Evolutionary conservation across 805 yeast genomes (phyloP), one percentile per base, ranked within the genome.

Genomic region (Saccharomycopsis babjevae): DNA sequence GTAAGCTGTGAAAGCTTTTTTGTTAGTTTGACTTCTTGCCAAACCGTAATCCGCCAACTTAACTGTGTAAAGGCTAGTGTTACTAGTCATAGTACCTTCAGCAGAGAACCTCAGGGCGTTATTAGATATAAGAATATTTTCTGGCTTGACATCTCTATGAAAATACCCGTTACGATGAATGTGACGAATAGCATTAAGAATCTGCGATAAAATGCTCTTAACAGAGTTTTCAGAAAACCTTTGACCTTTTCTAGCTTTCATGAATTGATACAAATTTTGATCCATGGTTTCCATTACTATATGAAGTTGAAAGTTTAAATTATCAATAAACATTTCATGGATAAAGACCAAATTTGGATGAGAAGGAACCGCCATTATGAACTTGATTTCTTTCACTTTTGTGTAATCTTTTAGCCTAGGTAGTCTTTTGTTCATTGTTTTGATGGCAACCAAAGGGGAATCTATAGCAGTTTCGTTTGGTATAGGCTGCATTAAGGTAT

Each of bases 131-230:
- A 93, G 79, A 30, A 93, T 86, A 72, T 93, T 93, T 68, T 93
- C 97, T 0, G 99, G 98, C 72, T 93, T 93, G 57, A 93, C 79
- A 75, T 93, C 99, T 61, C 99, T 80, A 71, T 93, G 98, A 68
- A 85, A 85, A 68, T 78, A 89, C 11, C 81, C 80, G 66, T 78
- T 74, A 32, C 72, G 70, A 68, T 89, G 99, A 60, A 93, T 90
- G 71, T 93, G 97, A 61, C 83, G 80, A 34, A 92, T 78, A 3
- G 94, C 99, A 60, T 81, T 77, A 61, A 89, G 74, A 1, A 92
- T 71, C 70, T 92, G 97, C 11, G 84, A 73, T 56, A 88, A 71
- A 54, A 90, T 83, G 56, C 90, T 83, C 67, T 79, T 84, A 63
- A 89, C 70, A 2, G 90, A 83, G 34, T 73, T 72, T 1, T 80